Evolutionary conservation across 1,284 basidiomycete genomes (phyloP).

Genomic region (Ceratobasidium theobromae): DNA sequence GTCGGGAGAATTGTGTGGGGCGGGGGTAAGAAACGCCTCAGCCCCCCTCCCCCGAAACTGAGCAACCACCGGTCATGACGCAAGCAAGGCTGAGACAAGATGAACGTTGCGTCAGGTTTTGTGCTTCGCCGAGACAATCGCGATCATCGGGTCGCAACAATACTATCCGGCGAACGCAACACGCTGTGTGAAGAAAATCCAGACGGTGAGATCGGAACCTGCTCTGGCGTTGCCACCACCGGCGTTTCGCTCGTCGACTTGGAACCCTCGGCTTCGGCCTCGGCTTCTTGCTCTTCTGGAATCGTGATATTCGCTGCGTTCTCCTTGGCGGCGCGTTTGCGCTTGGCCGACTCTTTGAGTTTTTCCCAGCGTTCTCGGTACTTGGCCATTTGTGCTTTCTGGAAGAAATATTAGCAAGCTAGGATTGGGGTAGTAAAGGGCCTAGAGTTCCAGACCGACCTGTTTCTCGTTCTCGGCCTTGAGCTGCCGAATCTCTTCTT

Average conservation of each 20-base stretch:
- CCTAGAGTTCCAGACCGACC: conserved; percentile 49
- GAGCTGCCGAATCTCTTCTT: conserved; percentile 68
- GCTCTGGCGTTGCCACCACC: too few relatives aligned
- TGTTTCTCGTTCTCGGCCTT: conserved; percentile 80
- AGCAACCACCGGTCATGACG: too few relatives aligned
- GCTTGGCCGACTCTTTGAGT: conserved; percentile 79
- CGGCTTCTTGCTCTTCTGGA: conserved; percentile 26
- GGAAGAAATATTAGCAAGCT: conserved; percentile 35
- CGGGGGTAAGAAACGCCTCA: too few relatives aligned
- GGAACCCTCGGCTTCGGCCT: neutral
- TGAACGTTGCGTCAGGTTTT: too few relatives aligned
- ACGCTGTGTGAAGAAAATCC: conserved; percentile 6
- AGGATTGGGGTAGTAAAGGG: conserved; percentile 7
- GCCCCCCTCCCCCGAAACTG: too few relatives aligned
- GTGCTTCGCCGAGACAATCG: too few relatives aligned
- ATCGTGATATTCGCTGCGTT: conserved; percentile 19
- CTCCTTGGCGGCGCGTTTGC: conserved; percentile 79
- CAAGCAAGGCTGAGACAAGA: too few relatives aligned
- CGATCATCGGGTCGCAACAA: neutral
- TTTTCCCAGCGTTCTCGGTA: conserved; percentile 88
- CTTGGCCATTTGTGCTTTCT: conserved; percentile 81
- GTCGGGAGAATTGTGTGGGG: too few relatives aligned
- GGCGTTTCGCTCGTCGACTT: neutral
- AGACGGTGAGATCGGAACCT: too few relatives aligned
- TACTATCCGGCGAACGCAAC: conserved; percentile 12